A percentile compares a stretch with the other conserved stretches of the same genome.
Conservation (phyloP, 2,329 filamentous ascomycete genomes). For the Neopestalotiopsis clavispora region DNA sequence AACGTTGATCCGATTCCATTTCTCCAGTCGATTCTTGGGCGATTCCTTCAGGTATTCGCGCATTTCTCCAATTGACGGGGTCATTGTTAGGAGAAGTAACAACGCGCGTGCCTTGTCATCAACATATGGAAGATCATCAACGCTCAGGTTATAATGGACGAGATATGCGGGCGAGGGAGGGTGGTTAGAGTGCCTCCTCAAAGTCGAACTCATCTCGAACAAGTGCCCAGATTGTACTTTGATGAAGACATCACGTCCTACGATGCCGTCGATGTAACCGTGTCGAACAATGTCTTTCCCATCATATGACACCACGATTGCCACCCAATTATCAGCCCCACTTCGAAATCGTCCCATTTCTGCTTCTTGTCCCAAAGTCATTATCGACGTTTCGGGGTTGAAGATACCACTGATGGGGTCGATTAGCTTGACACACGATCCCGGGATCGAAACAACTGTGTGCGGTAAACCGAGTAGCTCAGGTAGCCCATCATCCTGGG, state of each 20-base stretch:
- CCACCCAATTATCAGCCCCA: constrained; percentile 29
- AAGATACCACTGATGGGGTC: constrained; percentile 27
- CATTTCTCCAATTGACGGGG: constrained; percentile 68
- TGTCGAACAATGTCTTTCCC: constrained; percentile 25
- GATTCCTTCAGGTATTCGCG: constrained; percentile 48
- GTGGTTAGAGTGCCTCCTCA: constrained; percentile 18
- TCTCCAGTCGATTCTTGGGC: constrained; percentile 45
- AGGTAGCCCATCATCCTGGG: neutral
- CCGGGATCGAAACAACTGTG: neutral
- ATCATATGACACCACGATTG: constrained; percentile 23
- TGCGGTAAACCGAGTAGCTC: neutral
- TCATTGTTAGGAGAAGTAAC: constrained; percentile 55
- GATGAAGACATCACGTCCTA: constrained; percentile 17
- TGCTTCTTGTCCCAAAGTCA: constrained; percentile 10
- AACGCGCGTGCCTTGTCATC: constrained; percentile 53
- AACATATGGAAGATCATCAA: constrained; percentile 53
- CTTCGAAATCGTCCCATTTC: constrained; percentile 16
- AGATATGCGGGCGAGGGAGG: no score
- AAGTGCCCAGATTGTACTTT: constrained; percentile 26
- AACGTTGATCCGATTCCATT: constrained; percentile 62
- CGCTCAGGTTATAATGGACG: constrained; percentile 57
- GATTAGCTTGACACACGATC: constrained; percentile 21
- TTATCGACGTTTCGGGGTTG: constrained; percentile 18
- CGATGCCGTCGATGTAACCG: constrained; percentile 25
- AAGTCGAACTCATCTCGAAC: no score